Base-by-base conservation (phyloP, 805 yeast genomes). In the Metschnikowia kofuensis region DNA sequence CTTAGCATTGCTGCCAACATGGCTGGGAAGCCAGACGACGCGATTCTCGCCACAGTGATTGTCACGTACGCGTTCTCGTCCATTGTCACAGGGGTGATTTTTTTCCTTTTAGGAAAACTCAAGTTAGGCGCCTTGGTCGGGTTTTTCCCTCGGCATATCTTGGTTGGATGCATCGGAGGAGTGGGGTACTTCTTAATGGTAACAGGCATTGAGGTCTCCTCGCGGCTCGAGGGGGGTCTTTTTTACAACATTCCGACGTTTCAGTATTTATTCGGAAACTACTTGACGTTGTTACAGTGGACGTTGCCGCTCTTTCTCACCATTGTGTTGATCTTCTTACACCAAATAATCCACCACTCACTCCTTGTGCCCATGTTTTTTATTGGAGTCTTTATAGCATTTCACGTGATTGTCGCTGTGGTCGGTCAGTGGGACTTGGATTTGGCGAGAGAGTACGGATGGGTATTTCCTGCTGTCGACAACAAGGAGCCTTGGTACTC, bases 161-260 rank as follows among this genome's bases (percentile, higher is more conserved):
- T 94, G 29, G 94, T 94, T 35, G 99, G 99, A 1, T 94, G 98
- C 64, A 91, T 94, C 58, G 99, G 99, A 36, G 99, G 99, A 61
- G 99, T 94, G 42, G 99, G 99, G 7, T 91, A 88, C 69, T 94
- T 94, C 67, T 73, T 94, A 43, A 72, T 90, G 1, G 84, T 88
- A 1, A 94, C 99, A 0, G 99, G 96, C 1, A 69, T 94, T 29
- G 97, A 92, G 61, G 96, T 94, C 0, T 79, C 89, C n/a, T 84
- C 96, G 0, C 74, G 96, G 50, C 67, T 88, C 31, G 87, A 88
- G 42, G 87, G 88, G 3, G 84, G 89, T 2, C 66, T 92, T 38
- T 76, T 76, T 44, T 91, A 89, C 63, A 77, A 82, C 50, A 63
- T 71, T 59, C 76, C 68, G 2, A 87, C 89, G 13, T 66, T 89